These are phyloP conservation scores for Pisolithus albus DNA, from an alignment of 768 basidiomycete species.

Conservation along the genomic window DNA sequence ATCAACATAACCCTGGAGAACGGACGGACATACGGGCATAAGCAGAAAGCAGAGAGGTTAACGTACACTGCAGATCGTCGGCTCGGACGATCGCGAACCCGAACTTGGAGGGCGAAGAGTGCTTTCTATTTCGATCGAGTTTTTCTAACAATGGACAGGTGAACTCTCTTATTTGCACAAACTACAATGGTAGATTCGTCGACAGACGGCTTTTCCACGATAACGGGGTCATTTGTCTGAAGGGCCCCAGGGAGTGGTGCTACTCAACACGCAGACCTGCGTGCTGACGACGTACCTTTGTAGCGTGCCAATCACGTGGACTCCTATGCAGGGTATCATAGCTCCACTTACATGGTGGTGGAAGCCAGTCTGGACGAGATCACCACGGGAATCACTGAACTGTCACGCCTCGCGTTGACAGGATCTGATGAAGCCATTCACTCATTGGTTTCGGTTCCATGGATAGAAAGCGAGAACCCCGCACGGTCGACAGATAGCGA, in stretches of 20 bases:
- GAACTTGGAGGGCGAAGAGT: neutral
- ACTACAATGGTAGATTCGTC: neutral
- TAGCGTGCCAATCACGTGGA: neutral
- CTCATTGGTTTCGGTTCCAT: neutral
- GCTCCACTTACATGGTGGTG: neutral
- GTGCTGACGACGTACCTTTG: neutral
- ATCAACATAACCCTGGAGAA: neutral
- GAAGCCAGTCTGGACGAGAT: neutral
- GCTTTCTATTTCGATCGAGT: neutral
- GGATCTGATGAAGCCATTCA: neutral
- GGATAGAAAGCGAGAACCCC: neutral
- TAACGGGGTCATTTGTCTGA: too few species aligned
- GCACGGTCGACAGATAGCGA: neutral
- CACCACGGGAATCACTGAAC: neutral
- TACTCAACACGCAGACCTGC: neutral
- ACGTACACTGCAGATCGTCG: constrained; percentile 2
- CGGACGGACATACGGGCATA: neutral
- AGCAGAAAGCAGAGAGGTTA: neutral
- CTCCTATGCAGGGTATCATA: neutral
- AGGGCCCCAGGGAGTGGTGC: too few species aligned
- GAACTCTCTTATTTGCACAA: neutral
- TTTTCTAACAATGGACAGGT: neutral
- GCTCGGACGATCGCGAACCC: neutral
- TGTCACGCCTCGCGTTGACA: neutral
- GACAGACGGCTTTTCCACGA: neutral